Evolutionary conservation across 257 asterid species (phyloP).

Genomic region (Lantana camara): DNA sequence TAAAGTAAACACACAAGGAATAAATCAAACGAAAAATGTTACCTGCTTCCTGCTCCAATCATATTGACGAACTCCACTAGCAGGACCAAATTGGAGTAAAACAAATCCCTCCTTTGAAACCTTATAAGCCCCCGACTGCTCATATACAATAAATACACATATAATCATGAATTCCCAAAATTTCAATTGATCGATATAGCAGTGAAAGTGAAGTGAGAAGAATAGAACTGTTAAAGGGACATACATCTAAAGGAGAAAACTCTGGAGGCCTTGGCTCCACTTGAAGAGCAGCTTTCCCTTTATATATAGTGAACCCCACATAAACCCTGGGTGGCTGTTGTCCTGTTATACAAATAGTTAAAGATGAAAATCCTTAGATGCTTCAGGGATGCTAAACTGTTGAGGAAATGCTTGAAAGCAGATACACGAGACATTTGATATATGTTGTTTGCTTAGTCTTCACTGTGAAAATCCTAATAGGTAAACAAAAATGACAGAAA

Average conservation of each 20-base stretch:
- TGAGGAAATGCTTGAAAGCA: neutral
- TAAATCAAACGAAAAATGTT: conserved; percentile 7
- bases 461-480: too few relatives aligned
- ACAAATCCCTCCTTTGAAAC: conserved; percentile 79
- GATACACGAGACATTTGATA: neutral
- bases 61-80: conserved; percentile 87
- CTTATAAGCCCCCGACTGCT: conserved; percentile 93
- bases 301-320: conserved; percentile 83
- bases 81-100: conserved; percentile 93
- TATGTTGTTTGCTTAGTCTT: too few relatives aligned
- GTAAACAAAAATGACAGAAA: too few relatives aligned
- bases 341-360: conserved; percentile 38
- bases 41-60: conserved; percentile 99
- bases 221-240: conserved; percentile 21
- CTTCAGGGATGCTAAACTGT: neutral
- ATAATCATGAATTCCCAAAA: conserved; percentile 17
- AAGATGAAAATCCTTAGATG: neutral
- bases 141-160: conserved; percentile 22
- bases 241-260: conserved; percentile 76
- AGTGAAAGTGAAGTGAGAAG: neutral
- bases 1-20: neutral
- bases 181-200: conserved; percentile 4
- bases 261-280: conserved; percentile 90
- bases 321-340: conserved; percentile 65
- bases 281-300: conserved; percentile 93